Evolutionary conservation across 257 asterid species (phyloP).

Genomic region (Penstemon barbatus): DNA sequence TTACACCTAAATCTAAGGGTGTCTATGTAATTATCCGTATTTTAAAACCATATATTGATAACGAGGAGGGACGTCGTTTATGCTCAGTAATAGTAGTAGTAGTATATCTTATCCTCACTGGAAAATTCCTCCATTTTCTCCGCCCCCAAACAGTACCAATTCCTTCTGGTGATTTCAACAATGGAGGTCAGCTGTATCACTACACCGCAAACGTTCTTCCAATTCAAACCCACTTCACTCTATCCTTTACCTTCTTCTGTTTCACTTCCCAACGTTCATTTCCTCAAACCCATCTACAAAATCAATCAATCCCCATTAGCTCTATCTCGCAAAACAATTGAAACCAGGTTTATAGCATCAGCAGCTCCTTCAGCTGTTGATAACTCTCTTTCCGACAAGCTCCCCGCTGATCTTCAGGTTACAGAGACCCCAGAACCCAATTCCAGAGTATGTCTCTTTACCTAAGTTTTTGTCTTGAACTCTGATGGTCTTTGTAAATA

Average conservation of each 20-base stretch:
- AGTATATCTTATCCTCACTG: slow-evolving; percentile 30
- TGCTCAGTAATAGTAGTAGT: background rate
- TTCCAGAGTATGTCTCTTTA: slow-evolving; percentile 58
- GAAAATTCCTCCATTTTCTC: background rate
- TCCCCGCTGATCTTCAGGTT: slow-evolving; percentile 76
- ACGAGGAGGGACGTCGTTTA: slow-evolving; percentile 17
- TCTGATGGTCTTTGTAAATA: background rate
- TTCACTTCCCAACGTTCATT: slow-evolving; percentile 23
- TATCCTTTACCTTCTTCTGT: slow-evolving; percentile 29
- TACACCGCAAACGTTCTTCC: slow-evolving; percentile 44
- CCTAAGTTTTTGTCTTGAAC: background rate
- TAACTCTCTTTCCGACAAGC: slow-evolving; percentile 49
- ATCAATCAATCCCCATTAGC: slow-evolving; percentile 24
- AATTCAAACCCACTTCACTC: slow-evolving; percentile 37
- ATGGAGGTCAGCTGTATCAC: slow-evolving; percentile 59
- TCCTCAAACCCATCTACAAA: slow-evolving; percentile 41
- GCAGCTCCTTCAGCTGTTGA: slow-evolving; percentile 50
- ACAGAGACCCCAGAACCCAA: slow-evolving; percentile 69
- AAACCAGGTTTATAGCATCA: slow-evolving; percentile 38
- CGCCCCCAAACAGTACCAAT: background rate
- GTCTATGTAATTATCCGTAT: background rate
- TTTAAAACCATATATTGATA: background rate
- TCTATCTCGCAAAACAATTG: slow-evolving; percentile 3
- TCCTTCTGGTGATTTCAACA: slow-evolving; percentile 14
- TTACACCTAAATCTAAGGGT: background rate